Conservation (phyloP, 805 yeast genomes). For the Yarrowia sp. region DNA sequence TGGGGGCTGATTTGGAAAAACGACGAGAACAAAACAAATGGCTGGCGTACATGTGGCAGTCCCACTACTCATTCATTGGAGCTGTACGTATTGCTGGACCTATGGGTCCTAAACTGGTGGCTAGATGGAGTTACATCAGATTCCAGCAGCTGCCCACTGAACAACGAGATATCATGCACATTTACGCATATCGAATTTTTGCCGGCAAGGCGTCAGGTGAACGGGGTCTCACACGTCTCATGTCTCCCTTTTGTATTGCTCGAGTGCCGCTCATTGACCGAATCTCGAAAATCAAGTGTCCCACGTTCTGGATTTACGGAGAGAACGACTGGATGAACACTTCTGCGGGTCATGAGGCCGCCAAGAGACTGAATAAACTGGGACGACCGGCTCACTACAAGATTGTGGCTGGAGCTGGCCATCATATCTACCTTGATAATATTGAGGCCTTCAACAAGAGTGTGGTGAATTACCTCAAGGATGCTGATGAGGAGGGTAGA, state of each 20-base stretch:
- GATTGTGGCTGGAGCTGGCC: conserved; percentile 61
- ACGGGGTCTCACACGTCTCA: conserved; percentile 75
- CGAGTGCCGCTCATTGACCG: conserved; percentile 63
- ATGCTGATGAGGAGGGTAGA: conserved; percentile 7
- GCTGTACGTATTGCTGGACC: conserved; percentile 76
- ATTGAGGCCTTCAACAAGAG: conserved; percentile 49
- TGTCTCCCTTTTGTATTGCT: conserved; percentile 91
- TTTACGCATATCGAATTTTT: conserved; percentile 80
- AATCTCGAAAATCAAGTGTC: conserved; percentile 55
- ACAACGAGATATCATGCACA: conserved; percentile 60
- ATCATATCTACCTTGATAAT: conserved; percentile 76
- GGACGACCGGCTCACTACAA: conserved; percentile 40
- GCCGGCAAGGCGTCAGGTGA: conserved; percentile 89
- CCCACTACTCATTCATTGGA: conserved; percentile 78
- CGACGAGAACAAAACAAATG: conserved; percentile 43
- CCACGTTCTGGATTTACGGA: conserved; percentile 84
- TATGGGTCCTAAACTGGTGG: conserved; percentile 76
- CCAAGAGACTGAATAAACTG: conserved; percentile 34
- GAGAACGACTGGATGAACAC: conserved; percentile 68
- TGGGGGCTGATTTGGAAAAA: conserved; percentile 37
- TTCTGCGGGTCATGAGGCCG: conserved; percentile 43
- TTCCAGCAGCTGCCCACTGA: conserved; percentile 55
- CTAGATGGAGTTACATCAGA: conserved; percentile 85
- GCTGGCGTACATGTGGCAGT: conserved; percentile 78
- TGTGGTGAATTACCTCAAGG: conserved; percentile 14